These are phyloP conservation scores for Acorus gramineus DNA, from an alignment of 106 monocot species.

Conservation along the genomic window DNA sequence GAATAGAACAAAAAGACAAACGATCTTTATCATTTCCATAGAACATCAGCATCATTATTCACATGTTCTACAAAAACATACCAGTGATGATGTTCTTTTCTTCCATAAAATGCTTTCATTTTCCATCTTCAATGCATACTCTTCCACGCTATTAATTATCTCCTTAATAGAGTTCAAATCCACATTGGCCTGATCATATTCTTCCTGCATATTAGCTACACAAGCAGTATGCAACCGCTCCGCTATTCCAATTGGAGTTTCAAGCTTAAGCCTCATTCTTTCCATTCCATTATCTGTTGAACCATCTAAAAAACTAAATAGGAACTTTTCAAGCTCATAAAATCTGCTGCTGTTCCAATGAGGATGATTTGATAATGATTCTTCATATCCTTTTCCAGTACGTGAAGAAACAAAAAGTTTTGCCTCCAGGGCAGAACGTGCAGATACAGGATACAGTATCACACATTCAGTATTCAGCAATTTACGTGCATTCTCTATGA, in stretches of 20 bases:
- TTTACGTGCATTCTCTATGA: constrained; percentile 55
- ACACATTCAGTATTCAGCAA: constrained; percentile 63
- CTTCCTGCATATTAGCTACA: constrained; percentile 39
- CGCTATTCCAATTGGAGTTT: constrained; percentile 76
- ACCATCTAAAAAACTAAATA: constrained; percentile 82
- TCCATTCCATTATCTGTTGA: constrained; percentile 78
- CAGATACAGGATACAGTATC: constrained; percentile 77
- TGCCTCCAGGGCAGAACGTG: constrained; percentile 74
- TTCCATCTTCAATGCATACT: constrained; percentile 58
- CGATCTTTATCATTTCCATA: not conserved
- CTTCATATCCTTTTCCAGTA: constrained; percentile 15
- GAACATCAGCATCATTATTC: not conserved
- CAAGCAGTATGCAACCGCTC: constrained; percentile 64
- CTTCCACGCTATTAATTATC: constrained; percentile 40
- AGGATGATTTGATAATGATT: constrained; percentile 39
- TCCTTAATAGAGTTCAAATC: constrained; percentile 55
- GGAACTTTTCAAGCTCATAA: constrained; percentile 58
- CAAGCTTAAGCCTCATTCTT: constrained; percentile 81
- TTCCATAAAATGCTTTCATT: constrained; percentile 61
- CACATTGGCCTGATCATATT: constrained; percentile 44
- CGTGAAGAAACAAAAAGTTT: constrained; percentile 44
- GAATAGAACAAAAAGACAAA: not conserved
- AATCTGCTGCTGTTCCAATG: constrained; percentile 79
- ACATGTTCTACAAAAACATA: constrained; percentile 13
- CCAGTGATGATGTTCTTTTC: constrained; percentile 46